These are phyloP conservation scores for Penicillium subrubescens DNA, from an alignment of 495 filamentous ascomycete species.

Conservation along the genomic window DNA sequence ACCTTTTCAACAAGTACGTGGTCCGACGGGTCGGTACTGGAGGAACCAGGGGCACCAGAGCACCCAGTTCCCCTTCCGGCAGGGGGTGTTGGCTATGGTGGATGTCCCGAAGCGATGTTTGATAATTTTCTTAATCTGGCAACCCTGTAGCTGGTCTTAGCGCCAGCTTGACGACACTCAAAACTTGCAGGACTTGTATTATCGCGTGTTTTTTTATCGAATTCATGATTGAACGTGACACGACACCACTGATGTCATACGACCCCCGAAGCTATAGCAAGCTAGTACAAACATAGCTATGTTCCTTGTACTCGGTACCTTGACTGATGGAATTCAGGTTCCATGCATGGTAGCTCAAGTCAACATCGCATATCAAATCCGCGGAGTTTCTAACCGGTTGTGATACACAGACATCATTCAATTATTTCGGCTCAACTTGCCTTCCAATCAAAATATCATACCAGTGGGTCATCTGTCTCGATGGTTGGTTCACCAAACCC, in stretches of 20 bases:
- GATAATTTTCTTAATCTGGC: constrained; percentile 19
- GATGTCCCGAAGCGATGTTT: constrained; percentile 17
- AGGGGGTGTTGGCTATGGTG: not conserved
- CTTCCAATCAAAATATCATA: not conserved
- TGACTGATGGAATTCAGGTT: not conserved
- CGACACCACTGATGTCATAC: constrained; percentile 8
- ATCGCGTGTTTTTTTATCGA: not conserved
- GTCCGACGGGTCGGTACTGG: constrained; percentile 20
- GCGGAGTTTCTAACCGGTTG: not conserved
- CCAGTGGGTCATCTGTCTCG: not conserved
- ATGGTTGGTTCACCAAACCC: not conserved
- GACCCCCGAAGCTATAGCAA: not conserved
- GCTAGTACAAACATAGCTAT: not conserved
- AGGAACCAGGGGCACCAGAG: not conserved
- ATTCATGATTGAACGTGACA: not conserved
- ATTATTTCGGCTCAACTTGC: not conserved
- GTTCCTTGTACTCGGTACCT: not conserved
- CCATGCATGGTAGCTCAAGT: not conserved
- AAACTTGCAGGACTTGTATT: not conserved
- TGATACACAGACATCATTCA: not conserved
- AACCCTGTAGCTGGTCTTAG: not conserved
- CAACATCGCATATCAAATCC: not conserved
- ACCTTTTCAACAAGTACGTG: constrained; percentile 15
- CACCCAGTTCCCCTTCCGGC: not conserved
- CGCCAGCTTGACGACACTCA: not conserved